phyloP scores from a whole-genome alignment of 352 stramenopile species.

The Pythium guiyangense region DNA sequence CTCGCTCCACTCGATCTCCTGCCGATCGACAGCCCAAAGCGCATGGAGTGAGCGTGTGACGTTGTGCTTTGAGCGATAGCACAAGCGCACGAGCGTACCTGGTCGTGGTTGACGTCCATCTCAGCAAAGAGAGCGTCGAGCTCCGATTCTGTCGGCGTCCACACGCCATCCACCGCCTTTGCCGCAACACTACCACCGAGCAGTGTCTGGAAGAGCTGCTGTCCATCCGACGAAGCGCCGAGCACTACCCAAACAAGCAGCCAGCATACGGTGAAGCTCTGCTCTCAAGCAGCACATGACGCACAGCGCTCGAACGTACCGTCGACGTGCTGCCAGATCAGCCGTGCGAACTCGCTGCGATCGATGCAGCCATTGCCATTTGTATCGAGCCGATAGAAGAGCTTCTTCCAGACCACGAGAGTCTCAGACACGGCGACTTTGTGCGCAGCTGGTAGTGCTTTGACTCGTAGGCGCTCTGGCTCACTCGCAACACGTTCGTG shows the following conservation, averaged over 20 bases:
- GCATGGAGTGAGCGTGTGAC: neutral
- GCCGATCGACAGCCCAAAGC: too few species aligned
- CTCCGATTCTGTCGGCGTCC: neutral
- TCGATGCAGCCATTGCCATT: slow-evolving; percentile 56
- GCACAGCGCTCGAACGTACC: slow-evolving; percentile 17
- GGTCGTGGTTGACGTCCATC: slow-evolving; percentile 47
- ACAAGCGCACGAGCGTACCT: slow-evolving; percentile 19
- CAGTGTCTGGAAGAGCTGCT: slow-evolving; percentile 34
- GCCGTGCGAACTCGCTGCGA: slow-evolving; percentile 42
- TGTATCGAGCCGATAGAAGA: slow-evolving; percentile 62
- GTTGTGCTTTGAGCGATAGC: neutral
- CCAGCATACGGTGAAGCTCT: neutral
- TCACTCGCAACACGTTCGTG: too few species aligned
- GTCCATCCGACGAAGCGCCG: slow-evolving; percentile 26
- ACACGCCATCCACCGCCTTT: neutral
- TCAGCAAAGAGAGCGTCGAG: slow-evolving; percentile 35
- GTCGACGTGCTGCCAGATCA: slow-evolving; percentile 33
- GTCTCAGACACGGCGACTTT: slow-evolving; percentile 14
- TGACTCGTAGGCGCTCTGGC: too few species aligned
- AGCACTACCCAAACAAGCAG: slow-evolving; percentile 23
- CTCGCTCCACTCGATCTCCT: slow-evolving; percentile 55
- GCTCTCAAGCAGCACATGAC: neutral
- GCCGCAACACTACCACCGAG: slow-evolving; percentile 3
- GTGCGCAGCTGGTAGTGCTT: neutral
- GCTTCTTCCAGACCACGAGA: slow-evolving; percentile 54